These are phyloP conservation scores for Exserohilum rostratum DNA, from an alignment of 2,329 filamentous ascomycete species.

Conservation along the genomic window DNA sequence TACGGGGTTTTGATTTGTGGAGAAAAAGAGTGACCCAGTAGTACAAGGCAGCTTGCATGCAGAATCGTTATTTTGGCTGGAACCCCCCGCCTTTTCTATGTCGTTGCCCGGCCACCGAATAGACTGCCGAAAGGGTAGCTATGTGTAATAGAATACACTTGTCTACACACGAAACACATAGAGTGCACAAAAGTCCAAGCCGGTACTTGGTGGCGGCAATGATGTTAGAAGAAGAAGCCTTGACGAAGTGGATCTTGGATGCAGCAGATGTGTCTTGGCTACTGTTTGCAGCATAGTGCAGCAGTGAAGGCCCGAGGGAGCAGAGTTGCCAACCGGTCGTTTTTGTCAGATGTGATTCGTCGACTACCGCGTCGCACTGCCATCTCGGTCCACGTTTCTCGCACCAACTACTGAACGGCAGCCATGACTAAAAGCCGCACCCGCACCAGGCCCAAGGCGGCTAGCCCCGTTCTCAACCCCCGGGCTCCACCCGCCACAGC, in stretches of 20 bases:
- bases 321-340: background rate
- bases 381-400: slow-evolving; percentile 14
- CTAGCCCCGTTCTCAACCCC: slow-evolving; percentile 21
- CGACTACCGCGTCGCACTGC: slow-evolving; percentile 15
- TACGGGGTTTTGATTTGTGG: too few species aligned
- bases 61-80: background rate
- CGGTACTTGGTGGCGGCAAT: slow-evolving; percentile 19
- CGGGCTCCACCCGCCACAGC: slow-evolving; percentile 16
- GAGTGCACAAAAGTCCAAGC: slow-evolving; percentile 1
- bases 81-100: slow-evolving; percentile 20
- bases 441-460: slow-evolving; percentile 7
- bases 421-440: slow-evolving; percentile 20
- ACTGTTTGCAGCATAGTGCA: slow-evolving; percentile 17
- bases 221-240: slow-evolving; percentile 24
- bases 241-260: slow-evolving; percentile 23
- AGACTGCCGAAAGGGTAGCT: slow-evolving; percentile 14
- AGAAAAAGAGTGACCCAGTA: too few species aligned
- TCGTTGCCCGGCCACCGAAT: slow-evolving; percentile 16
- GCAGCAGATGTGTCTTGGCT: slow-evolving; percentile 36
- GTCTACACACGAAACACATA: slow-evolving; percentile 23
- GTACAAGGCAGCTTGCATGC: background rate
- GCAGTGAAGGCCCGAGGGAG: slow-evolving; percentile 4
- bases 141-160: slow-evolving; percentile 17
- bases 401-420: slow-evolving; percentile 13
- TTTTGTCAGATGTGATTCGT: slow-evolving; percentile 16